Base-by-base conservation (phyloP, 306 rosid genomes). In the Sindora glabra region DNA sequence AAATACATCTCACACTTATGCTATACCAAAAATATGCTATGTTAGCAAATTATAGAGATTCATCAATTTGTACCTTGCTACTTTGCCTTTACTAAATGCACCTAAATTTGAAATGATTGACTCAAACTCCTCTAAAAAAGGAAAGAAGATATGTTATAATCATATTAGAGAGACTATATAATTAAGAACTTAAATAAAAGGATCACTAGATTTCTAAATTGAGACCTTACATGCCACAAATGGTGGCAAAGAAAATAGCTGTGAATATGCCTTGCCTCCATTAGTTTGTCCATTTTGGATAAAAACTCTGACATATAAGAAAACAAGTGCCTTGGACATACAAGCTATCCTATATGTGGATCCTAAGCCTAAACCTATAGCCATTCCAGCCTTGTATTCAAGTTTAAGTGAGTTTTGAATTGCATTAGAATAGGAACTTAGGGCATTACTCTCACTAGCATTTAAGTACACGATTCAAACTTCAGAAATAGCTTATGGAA, bases 341-440 rank as follows among this genome's bases (percentile, higher is more conserved):
- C 99, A 94, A 21, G 99, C 99, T 42, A 94, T 94, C 5, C 97
- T 97, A 71, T 94, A 94, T n/a, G 99, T 94, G 77, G 97, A 94
- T 56, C 99, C 99, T 10, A 94, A 61, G 26, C 99, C 99, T 56
- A 94, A 75, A 40, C 99, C 99, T 44, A 89, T 94, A 13, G 99
- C 99, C 95, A 94, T 94, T 48, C 99, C 97, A 0, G 99, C 99
- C 69, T 94, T 94, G 77, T 94, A 94, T 30, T 97, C 97, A 36
- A 94, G 95, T 70, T 94, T 87, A 73, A 94, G 68, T 0, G 99
- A 89, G 77, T 80, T 86, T 73, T 94, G 95, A 45, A 94, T 94
- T 15, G 94, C 90, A 77, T 94, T 95, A n/a, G 99, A 94, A 71
- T 94, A 94, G 6, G 97, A 86, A 79, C 86, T 89, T 50, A 94